Base-by-base conservation (phyloP, 1,284 basidiomycete genomes). In the Irpex sp. region DNA sequence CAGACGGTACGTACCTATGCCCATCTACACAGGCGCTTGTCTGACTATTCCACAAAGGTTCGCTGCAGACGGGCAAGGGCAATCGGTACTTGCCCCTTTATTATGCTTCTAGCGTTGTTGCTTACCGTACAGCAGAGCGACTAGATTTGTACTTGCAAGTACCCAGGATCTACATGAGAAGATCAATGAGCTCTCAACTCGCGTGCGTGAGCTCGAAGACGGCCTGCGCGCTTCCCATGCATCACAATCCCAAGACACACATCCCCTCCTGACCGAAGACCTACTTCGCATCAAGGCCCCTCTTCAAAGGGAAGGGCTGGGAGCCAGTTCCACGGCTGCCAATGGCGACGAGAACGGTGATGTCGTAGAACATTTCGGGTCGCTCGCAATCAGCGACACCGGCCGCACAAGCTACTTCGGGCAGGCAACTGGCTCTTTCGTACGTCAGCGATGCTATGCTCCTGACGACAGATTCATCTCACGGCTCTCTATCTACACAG, bases 151-250 rank as follows among this genome's bases (percentile, higher is more conserved):
- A 1, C 82, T 93, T 49, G 91, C 91, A 0, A 90, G 89, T 0
- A 93, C 91, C 0, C 87, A 91, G 73, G 91, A 93, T 68, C 79
- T 93, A 0, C 91, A 93, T 71, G 89, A 92, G 74, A 91, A 92
- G 74, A 93, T 93, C 62, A 79, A 84, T 19, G 86, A 91, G 70
- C 83, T 93, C 6, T 85, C 87, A 51, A 85, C 77, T 64, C 89
- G 92, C 56, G 86, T 92, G 19, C 83, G 89, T 61, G 85, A 91
- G 61, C 82, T 93, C n/a, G 91, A 93, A 72, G 89, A 92, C 68
- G 86, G 79, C 6, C 77, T 93, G 36, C 81, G 87, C 40, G 69
- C 76, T 1, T 82, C 86, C 0, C 89, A 93, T 70, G 72, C 79
- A 5, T 79, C 81, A 51, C 73, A 86, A n/a, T 84, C 89, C 0